Evolutionary conservation across 768 basidiomycete genomes (phyloP), one percentile per base, ranked within the genome.

Genomic region (Leccinum aurantiacum): DNA sequence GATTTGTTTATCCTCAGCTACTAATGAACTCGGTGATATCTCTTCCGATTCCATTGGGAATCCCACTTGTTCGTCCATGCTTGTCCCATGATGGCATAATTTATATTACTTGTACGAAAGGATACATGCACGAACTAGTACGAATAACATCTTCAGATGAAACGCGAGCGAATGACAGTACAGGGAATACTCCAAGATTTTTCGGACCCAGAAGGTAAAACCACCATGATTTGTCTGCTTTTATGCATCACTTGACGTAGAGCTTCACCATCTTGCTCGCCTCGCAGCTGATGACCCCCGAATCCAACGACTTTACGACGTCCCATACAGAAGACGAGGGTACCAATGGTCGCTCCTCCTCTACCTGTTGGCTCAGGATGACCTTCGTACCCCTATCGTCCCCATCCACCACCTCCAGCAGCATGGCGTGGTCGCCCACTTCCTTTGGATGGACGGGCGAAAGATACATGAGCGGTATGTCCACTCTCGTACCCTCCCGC

Each of bases 381-480:
- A 85, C 78, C 57, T 78, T 71, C 24, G 68, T 69, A 17, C 82
- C 83, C 63, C 74, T 80, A 38, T 71, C 61, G 19, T 65, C 58
- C 1, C 83, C 85, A 6, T 76, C 75, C 56, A 86, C 70, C 22
- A 79, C 76, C 46, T 44, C 41, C 41, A 44, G 10, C 2, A 44
- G 41, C 10, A 88, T 60, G 6, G 84, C 87, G 41, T 77, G 77
- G 47, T 86, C 80, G 8, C 77, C 79, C 47, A 71, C 74, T 13
- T 64, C 57, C 2, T 63, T 59, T 0, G 83, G 82, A 14, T 61
- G 69, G 6, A 81, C 68, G 5, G 82, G 79, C 3, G 63, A 67
- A 25, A 84, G 71, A 57, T 80, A 82, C 48, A 67, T 70, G 60
- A 78, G 71, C 22, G 78, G 76, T 17, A 79, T 74, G 22, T 81